Base-by-base conservation (phyloP, 768 basidiomycete genomes). In the Lactarius hengduanensis region DNA sequence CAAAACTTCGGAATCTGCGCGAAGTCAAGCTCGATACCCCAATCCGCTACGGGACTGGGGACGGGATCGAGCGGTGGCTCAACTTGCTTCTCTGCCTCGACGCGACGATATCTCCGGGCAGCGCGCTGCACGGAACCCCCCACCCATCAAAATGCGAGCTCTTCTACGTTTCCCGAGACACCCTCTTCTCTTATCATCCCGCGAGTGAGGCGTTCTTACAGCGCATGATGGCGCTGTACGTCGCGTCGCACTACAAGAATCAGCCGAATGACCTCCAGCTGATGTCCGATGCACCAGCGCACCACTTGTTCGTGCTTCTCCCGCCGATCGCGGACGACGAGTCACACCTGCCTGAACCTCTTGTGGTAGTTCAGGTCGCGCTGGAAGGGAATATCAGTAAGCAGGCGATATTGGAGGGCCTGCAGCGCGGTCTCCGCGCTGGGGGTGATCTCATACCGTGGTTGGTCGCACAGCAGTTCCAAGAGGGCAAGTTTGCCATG, bases 191-290 rank as follows among this genome's bases (percentile, higher is more conserved):
- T 70, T 98, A 90, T 78, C 95, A 99, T 74, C 94, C 96, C 3
- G 97, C 96, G 9, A 92, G 91, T n/a, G 97, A 99, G 76, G 83
- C 92, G 38, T 99, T 99, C 81, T 83, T 99, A 34, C 97, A 99
- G 77, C 86, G 96, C 41, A 95, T 98, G 90, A 97, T 98, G 95
- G 89, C 93, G 20, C 82, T 98, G 1, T 99, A 98, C 76, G 96
- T 98, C 60, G 93, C 97, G 1, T 91, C 90, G 59, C 97, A 99
- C 75, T 99, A 99, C 81, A 99, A 99, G 78, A 99, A 98, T 77
- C 93, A 96, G 73, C 97, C 97, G 22, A 98, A 99, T 74, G 97
- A 99, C 75, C 82, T 99, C n/a, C 96, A 98, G 76, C 84, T 99
- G 60, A 86, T 98, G 76, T 92, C 91, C 13, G 97, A 99, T 72